These are phyloP conservation scores for Talaromyces sp. DNA, from an alignment of 2,329 filamentous ascomycete species.

Conservation along the genomic window DNA sequence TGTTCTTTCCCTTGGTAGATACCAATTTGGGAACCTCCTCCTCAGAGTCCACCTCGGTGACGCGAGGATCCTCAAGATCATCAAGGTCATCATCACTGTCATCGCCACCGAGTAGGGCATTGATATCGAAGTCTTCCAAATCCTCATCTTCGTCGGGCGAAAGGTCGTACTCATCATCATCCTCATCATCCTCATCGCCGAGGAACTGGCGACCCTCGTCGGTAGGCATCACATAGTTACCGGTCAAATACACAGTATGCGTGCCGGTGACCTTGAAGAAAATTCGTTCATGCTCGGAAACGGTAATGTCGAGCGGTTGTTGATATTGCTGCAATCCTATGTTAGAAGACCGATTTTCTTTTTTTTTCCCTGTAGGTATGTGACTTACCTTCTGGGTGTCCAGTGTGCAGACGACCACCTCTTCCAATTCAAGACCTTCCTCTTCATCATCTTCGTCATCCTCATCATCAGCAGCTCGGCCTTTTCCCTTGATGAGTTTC, in stretches of 20 bases:
- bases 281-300: constrained; percentile 81
- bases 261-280: constrained; percentile 90
- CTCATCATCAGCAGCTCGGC: constrained; percentile 63
- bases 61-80: constrained; percentile 69
- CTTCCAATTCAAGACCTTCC: constrained; percentile 66
- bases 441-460: constrained; percentile 54
- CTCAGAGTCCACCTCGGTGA: constrained; percentile 77
- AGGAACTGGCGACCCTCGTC: constrained; percentile 44
- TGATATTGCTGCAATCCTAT: constrained; percentile 68
- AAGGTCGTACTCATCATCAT: constrained; percentile 74
- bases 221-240: constrained; percentile 82
- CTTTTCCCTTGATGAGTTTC: constrained; percentile 62
- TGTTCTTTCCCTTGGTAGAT: constrained; percentile 72
- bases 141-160: constrained; percentile 70
- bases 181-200: constrained; percentile 53
- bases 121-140: constrained; percentile 44
- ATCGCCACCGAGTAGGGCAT: constrained; percentile 48
- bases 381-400: constrained; percentile 78
- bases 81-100: constrained; percentile 75
- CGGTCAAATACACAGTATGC: constrained; percentile 86
- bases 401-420: constrained; percentile 92
- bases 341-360: neutral
- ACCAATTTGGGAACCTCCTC: constrained; percentile 63
- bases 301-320: constrained; percentile 88
- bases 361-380: neutral